Conservation (phyloP, 164 flowering plant species). For the Stephania cephalantha region DNA sequence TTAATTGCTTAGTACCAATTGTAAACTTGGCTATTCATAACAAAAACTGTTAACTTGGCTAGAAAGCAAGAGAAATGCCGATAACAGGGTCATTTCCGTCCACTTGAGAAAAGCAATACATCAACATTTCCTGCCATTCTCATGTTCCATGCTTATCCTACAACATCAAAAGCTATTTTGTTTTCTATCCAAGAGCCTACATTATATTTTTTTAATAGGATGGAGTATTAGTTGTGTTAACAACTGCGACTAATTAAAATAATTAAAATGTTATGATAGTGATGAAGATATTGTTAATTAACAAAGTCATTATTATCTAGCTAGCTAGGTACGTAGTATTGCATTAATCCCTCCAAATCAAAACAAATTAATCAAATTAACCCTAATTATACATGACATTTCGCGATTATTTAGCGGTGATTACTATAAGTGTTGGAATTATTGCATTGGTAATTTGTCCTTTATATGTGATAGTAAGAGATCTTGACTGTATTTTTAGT, state of each 20-base stretch:
- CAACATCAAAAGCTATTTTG: not conserved
- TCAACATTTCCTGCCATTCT: not conserved
- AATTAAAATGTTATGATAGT: not conserved
- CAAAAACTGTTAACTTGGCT: not conserved
- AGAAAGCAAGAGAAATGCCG: not conserved
- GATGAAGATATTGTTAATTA: not conserved
- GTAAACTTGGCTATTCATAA: not conserved
- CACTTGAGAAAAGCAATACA: not conserved
- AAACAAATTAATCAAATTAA: too few relatives aligned
- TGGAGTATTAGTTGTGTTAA: not conserved
- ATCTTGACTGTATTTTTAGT: too few relatives aligned
- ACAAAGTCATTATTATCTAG: not conserved
- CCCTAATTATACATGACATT: too few relatives aligned
- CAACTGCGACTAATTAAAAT: not conserved
- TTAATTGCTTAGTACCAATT: not conserved
- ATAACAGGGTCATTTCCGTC: not conserved
- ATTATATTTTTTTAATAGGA: not conserved
- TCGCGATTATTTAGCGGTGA: too few relatives aligned
- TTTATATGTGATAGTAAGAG: too few relatives aligned
- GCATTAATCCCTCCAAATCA: not conserved
- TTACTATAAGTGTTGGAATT: too few relatives aligned
- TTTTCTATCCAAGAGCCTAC: not conserved
- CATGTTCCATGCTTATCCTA: not conserved
- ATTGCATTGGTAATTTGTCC: too few relatives aligned
- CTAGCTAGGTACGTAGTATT: not conserved